phyloP scores from a whole-genome alignment of 345 rosid genomes.

The Populus simonii region DNA sequence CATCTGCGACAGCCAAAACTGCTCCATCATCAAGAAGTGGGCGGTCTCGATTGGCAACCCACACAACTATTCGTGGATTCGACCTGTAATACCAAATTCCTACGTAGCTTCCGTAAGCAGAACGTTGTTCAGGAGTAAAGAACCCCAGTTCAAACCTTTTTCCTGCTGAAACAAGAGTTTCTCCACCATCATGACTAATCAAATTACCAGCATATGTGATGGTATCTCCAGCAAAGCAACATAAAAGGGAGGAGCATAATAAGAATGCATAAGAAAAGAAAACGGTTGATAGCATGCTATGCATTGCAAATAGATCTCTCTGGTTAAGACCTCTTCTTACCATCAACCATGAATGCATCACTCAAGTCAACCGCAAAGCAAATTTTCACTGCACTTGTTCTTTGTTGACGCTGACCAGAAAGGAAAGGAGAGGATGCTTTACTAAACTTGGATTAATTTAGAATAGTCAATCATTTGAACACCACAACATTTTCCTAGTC shows the following conservation, averaged over 20 bases:
- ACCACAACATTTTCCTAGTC: neutral
- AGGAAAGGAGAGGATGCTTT: too few species aligned
- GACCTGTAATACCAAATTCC: slow-evolving; percentile 43
- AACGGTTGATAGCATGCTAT: too few species aligned
- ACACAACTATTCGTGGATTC: slow-evolving; percentile 30
- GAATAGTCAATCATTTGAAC: neutral
- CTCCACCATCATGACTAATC: neutral
- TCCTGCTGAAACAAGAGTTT: slow-evolving; percentile 26
- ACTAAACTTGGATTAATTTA: neutral
- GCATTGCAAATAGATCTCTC: too few species aligned
- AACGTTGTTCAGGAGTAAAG: slow-evolving; percentile 38
- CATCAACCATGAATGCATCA: too few species aligned
- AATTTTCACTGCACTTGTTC: too few species aligned
- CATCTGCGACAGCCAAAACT: slow-evolving; percentile 13
- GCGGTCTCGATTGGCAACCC: slow-evolving; percentile 46
- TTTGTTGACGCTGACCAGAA: too few species aligned
- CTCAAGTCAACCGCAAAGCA: too few species aligned
- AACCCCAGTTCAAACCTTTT: slow-evolving; percentile 31
- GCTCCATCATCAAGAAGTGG: slow-evolving; percentile 23
- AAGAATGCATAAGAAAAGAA: too few species aligned
- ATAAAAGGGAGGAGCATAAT: neutral
- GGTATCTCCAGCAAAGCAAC: slow-evolving; percentile 16
- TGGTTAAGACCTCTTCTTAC: too few species aligned
- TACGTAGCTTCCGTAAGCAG: slow-evolving; percentile 26
- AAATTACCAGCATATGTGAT: neutral